A percentile compares a stretch with the other conserved stretches of the same genome.
Evolutionary conservation across 2,329 filamentous ascomycete species (phyloP).

Genomic region (Ophiostoma angusticollis): DNA sequence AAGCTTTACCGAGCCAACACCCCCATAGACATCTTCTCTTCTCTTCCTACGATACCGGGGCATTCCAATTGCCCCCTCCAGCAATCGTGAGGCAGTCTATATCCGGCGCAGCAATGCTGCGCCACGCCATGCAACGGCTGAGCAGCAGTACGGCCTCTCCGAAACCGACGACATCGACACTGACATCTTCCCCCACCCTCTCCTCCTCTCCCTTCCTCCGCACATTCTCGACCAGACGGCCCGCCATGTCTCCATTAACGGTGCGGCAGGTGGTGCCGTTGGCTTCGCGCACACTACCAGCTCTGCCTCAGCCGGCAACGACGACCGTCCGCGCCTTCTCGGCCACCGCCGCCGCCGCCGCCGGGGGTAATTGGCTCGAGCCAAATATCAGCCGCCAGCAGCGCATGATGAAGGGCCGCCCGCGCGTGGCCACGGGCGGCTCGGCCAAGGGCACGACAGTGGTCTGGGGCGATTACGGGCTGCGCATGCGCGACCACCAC

Average conservation of each 20-base stretch:
- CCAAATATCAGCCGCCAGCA: constrained; percentile 64
- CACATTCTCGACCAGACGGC: constrained; percentile 6
- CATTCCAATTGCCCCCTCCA: neutral
- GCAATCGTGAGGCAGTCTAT: constrained; percentile 23
- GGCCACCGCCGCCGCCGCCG: constrained; percentile 44
- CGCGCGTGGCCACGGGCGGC: constrained; percentile 79
- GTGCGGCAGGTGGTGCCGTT: neutral
- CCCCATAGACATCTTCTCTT: too few species aligned
- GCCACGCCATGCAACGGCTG: constrained; percentile 38
- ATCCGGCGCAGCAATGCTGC: constrained; percentile 25
- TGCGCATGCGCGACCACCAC: constrained; percentile 89
- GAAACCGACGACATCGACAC: neutral
- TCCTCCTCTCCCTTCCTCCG: neutral
- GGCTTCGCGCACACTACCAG: constrained; percentile 16
- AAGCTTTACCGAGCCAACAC: too few species aligned
- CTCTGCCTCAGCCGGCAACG: constrained; percentile 16
- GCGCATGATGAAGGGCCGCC: constrained; percentile 84
- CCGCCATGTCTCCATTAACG: neutral
- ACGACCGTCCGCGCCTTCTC: constrained; percentile 53
- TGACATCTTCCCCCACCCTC: neutral
- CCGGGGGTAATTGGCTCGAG: constrained; percentile 64
- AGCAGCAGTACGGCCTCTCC: too few species aligned
- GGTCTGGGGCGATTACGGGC: constrained; percentile 88
- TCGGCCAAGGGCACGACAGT: constrained; percentile 88
- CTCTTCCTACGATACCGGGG: too few species aligned